A percentile compares a stretch with the other conserved stretches of the same genome.
phyloP scores from a whole-genome alignment of 1,284 basidiomycete genomes.

The Ustilago esculenta region DNA sequence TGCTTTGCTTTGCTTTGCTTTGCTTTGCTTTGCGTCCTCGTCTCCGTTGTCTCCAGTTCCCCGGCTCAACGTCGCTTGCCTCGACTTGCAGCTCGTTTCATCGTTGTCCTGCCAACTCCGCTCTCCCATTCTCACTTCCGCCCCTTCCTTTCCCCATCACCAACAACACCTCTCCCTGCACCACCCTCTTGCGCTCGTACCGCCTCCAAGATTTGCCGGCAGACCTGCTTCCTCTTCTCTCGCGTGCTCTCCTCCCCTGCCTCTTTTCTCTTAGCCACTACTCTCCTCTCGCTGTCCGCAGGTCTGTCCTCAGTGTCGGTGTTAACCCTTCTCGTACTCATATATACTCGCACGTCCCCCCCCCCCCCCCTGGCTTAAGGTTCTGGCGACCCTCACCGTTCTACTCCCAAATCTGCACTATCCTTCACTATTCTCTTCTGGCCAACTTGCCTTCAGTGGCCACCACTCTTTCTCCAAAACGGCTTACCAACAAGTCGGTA shows the following conservation, averaged over 20 bases:
- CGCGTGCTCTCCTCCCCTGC: background rate
- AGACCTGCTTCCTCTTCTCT: slow-evolving; percentile 6
- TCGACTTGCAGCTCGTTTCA: slow-evolving; percentile 1
- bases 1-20: no score
- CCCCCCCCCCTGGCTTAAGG: no score
- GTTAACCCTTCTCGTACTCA: slow-evolving; percentile 1
- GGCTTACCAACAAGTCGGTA: no score
- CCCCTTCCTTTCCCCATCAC: background rate
- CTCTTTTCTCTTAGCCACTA: background rate
- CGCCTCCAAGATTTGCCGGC: slow-evolving; percentile 11
- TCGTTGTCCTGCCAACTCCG: background rate
- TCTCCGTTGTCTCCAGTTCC: no score
- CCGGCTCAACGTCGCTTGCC: background rate
- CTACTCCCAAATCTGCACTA: background rate
- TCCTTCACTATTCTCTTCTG: background rate
- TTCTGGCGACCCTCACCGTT: background rate
- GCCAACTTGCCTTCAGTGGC: no score
- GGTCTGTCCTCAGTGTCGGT: no score
- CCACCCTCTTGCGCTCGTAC: background rate
- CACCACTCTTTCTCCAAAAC: no score
- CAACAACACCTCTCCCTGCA: background rate
- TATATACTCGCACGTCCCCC: no score
- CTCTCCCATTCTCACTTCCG: background rate
- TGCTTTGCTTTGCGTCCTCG: background rate
- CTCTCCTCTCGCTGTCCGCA: background rate